A percentile compares a stretch with the other conserved stretches of the same genome.
Evolutionary conservation across 768 basidiomycete species (phyloP).

Genomic region (Gloeostereum incarnatum): DNA sequence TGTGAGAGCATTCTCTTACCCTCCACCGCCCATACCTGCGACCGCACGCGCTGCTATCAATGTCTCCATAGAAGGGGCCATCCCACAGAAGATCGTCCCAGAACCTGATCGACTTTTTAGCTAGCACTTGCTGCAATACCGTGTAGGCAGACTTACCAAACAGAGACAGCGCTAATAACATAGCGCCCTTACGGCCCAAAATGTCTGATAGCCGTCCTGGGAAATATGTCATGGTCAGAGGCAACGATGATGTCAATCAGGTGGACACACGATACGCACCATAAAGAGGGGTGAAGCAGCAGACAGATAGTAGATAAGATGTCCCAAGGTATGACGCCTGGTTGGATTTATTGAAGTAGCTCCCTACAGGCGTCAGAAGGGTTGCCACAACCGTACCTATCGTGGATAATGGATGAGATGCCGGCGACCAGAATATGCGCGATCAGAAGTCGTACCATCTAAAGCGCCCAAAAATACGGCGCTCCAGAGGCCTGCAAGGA

Average conservation of each 20-base stretch:
- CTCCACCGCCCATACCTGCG: constrained; percentile 90
- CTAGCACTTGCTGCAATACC: background rate
- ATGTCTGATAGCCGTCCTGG: constrained; percentile 79
- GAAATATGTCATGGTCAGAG: constrained; percentile 10
- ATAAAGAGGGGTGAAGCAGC: constrained; percentile 87
- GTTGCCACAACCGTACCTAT: constrained; percentile 83
- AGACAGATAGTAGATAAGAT: constrained; percentile 78
- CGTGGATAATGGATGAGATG: constrained; percentile 1
- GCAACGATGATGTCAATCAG: constrained; percentile 1
- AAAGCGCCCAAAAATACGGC: constrained; percentile 79
- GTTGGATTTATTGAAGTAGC: constrained; percentile 71
- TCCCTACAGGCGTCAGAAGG: constrained; percentile 76
- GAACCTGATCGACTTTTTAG: constrained; percentile 33
- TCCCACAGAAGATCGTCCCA: constrained; percentile 80
- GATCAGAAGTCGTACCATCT: constrained; percentile 42
- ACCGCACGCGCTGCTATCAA: constrained; percentile 77
- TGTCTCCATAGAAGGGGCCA: constrained; percentile 78
- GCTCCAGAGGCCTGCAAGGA: constrained; percentile 72
- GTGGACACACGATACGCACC: constrained; percentile 30
- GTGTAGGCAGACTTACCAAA: constrained; percentile 48
- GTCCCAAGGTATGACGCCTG: constrained; percentile 85
- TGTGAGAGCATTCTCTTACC: constrained; percentile 39
- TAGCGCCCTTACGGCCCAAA: constrained; percentile 76
- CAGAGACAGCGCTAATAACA: constrained; percentile 73
- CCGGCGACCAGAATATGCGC: background rate